These are phyloP conservation scores for Fusarium sp. DNA, from an alignment of 2,329 filamentous ascomycete genomes.

Conservation along the genomic window DNA sequence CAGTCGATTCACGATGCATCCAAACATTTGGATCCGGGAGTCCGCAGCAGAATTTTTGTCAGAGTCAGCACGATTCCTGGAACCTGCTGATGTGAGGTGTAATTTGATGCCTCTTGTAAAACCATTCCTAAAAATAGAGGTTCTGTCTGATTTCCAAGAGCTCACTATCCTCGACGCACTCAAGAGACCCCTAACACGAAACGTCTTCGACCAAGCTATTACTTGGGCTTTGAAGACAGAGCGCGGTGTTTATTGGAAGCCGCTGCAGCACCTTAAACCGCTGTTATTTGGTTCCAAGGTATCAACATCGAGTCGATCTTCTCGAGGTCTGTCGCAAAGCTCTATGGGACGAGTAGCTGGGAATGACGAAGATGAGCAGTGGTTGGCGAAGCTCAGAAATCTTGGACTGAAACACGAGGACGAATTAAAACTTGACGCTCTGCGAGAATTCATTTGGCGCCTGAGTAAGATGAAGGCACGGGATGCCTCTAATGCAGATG, in stretches of 20 bases:
- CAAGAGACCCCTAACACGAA: constrained; percentile 82
- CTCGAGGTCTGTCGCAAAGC: constrained; percentile 67
- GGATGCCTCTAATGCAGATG: constrained; percentile 55
- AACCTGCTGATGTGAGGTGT: constrained; percentile 83
- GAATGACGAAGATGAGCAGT: constrained; percentile 94
- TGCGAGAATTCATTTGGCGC: constrained; percentile 93
- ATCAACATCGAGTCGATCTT: constrained; percentile 65
- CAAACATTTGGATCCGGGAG: constrained; percentile 95
- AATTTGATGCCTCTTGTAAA: constrained; percentile 83
- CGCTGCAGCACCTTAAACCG: constrained; percentile 74
- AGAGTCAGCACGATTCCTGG: constrained; percentile 79
- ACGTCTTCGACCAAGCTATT: constrained; percentile 86
- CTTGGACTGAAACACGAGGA: constrained; percentile 86
- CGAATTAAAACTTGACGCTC: constrained; percentile 86
- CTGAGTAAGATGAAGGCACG: constrained; percentile 78
- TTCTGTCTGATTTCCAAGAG: constrained; percentile 76
- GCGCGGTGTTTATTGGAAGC: constrained; percentile 88
- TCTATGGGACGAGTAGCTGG: constrained; percentile 74
- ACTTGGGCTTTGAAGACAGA: constrained; percentile 88
- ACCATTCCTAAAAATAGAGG: constrained; percentile 82
- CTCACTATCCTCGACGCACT: constrained; percentile 81
- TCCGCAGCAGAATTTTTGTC: constrained; percentile 87
- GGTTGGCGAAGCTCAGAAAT: constrained; percentile 86
- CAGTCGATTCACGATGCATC: constrained; percentile 89
- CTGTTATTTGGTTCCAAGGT: constrained; percentile 72